A percentile compares a stretch with the other conserved stretches of the same genome.
Evolutionary conservation across 1,139 yeast species (phyloP).

Genomic region (Magnusiomyces ingens): DNA sequence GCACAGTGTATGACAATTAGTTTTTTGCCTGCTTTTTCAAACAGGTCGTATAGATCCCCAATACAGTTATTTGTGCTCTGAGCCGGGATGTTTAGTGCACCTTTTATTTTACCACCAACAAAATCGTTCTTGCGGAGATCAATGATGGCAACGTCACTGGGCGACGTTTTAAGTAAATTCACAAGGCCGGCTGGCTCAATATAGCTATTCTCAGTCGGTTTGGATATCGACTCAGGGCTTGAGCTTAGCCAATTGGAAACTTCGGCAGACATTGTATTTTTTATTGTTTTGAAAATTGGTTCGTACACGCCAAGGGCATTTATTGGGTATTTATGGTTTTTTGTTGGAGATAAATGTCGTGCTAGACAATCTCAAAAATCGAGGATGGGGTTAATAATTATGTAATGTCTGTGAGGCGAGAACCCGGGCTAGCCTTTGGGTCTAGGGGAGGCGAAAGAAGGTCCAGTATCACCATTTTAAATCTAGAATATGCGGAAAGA

Average conservation of each 20-base stretch:
- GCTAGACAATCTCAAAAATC: too few relatives aligned
- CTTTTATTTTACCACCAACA: constrained; percentile 23
- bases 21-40: constrained; percentile 21
- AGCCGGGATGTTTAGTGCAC: constrained; percentile 26
- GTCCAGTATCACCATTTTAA: too few relatives aligned
- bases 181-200: constrained; percentile 20
- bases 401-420: too few relatives aligned
- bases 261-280: constrained; percentile 1
- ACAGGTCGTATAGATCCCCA: constrained; percentile 21
- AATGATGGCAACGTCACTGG: constrained; percentile 19
- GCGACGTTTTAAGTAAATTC: constrained; percentile 13
- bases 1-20: constrained; percentile 21
- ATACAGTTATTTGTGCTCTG: constrained; percentile 22
- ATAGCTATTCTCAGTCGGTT: constrained; percentile 16
- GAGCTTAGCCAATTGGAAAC: constrained; percentile 19
- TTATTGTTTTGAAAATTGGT: too few relatives aligned
- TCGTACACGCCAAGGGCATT: too few relatives aligned
- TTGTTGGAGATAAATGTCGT: too few relatives aligned
- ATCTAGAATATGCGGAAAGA: too few relatives aligned
- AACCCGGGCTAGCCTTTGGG: too few relatives aligned
- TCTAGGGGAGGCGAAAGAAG: too few relatives aligned
- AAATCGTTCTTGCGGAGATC: constrained; percentile 25
- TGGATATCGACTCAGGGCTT: constrained; percentile 19
- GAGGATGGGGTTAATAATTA: too few relatives aligned
- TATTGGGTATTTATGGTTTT: too few relatives aligned